These are phyloP conservation scores for Colletotrichum sp. DNA, from an alignment of 2,329 filamentous ascomycete genomes.

Conservation along the genomic window DNA sequence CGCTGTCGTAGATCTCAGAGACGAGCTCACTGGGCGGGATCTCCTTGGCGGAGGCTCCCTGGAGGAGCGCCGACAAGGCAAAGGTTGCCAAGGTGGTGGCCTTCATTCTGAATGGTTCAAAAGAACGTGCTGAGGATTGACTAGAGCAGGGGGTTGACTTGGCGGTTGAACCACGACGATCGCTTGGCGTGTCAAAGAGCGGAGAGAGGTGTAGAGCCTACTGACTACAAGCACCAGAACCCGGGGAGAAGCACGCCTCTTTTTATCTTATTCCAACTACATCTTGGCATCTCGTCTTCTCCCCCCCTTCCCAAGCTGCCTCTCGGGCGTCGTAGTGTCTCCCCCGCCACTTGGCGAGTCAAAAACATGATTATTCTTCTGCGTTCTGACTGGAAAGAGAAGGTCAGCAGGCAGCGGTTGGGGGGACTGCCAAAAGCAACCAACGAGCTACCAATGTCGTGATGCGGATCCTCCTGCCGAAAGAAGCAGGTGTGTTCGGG, in stretches of 20 bases:
- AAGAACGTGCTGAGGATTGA: background rate
- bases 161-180: background rate
- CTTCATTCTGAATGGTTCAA: slow-evolving; percentile 14
- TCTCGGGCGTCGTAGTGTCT: background rate
- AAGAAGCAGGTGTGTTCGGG: slow-evolving; percentile 18
- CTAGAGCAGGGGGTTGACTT: background rate
- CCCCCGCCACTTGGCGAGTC: background rate
- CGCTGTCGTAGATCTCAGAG: slow-evolving; percentile 23
- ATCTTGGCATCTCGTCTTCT: background rate
- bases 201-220: background rate
- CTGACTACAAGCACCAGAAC: too few relatives aligned
- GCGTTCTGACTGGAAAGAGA: slow-evolving; percentile 6
- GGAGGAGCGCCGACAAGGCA: slow-evolving; percentile 15
- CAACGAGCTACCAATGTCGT: slow-evolving; percentile 1
- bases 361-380: background rate
- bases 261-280: background rate
- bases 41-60: slow-evolving; percentile 23
- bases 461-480: slow-evolving; percentile 10
- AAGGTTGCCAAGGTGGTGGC: slow-evolving; percentile 13
- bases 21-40: slow-evolving; percentile 21
- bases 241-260: background rate
- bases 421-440: background rate
- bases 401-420: background rate
- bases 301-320: background rate
- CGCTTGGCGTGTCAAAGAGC: background rate